Evolutionary conservation across 768 basidiomycete genomes (phyloP), one percentile per base, ranked within the genome.

Genomic region (Pleurotus tuber-regium): DNA sequence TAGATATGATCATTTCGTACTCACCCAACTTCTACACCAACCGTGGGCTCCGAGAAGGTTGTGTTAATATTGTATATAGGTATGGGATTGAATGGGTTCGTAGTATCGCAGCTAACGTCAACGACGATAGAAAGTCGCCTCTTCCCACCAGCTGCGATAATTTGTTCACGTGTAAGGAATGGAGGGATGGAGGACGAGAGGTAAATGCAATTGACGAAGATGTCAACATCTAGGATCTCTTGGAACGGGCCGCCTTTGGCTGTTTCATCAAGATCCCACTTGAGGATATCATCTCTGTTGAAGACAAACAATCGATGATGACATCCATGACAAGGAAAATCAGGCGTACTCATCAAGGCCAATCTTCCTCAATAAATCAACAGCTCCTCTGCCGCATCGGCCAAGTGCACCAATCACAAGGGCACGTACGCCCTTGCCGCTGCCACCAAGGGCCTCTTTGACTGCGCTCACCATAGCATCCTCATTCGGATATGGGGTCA

Each of bases 141-240:
- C 14, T 70, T 59, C 50, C 73, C 69, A 21, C 94, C 92, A 10
- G 89, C 90, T 18, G 76, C 75, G n/a, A 69, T 69, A 57, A 97
- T 87, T 53, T 82, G 81, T 36, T 88, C 82, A 23, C 71, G 66
- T 3, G 84, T 84, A 42, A 97, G 54, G 68, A 98, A 98, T n/a
- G 84, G 72, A 0, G 92, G 92, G 50, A 96, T 93, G 54, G 76
- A 66, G 14, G 85, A 82, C n/a, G 83, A 85, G 44, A 99, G 86
- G 69, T 98, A 98, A 67, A 99, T 99, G 79, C 97, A 98, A 75
- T 99, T 99, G 78, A 98, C 84, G 63, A 99, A 98, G 61, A 99
- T 84, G 71, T 99, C 96, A 56, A 93, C 96, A 56, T 92, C 92
- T 24, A 98, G 80, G 54, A 99, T 92, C 73, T 98, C 96, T 40